Conservation (phyloP, 2,329 filamentous ascomycete genomes). For the Curvularia hawaiiensis region DNA sequence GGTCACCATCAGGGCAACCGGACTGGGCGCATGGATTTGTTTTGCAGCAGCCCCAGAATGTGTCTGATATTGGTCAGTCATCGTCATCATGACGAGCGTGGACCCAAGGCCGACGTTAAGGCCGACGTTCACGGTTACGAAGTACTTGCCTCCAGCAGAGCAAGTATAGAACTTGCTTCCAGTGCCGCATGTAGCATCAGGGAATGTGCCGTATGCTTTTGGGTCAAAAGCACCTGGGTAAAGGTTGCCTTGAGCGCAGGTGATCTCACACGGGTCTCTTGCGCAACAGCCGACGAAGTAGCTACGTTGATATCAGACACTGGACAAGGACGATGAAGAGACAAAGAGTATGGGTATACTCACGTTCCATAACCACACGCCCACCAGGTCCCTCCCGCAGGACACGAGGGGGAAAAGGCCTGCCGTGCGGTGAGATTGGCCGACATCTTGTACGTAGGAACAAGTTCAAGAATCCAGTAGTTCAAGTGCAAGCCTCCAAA, state of each 20-base stretch:
- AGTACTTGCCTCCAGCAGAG: conserved; percentile 14
- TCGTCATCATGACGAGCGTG: background rate
- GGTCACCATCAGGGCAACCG: conserved; percentile 33
- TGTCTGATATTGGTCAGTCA: conserved; percentile 8
- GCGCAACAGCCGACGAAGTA: conserved; percentile 48
- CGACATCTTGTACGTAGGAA: conserved; percentile 4
- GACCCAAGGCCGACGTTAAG: background rate
- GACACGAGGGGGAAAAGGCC: conserved; percentile 41
- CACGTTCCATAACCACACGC: conserved; percentile 37
- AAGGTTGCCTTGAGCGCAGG: conserved; percentile 40
- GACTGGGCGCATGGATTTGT: conserved; percentile 41
- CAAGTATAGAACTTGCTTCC: conserved; percentile 46
- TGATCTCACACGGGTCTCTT: conserved; percentile 41
- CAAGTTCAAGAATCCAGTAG: background rate
- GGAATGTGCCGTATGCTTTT: conserved; percentile 36
- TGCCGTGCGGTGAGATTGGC: conserved; percentile 15
- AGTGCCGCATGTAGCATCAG: conserved; percentile 37
- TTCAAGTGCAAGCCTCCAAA: background rate
- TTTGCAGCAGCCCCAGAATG: conserved; percentile 49
- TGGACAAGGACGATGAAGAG: background rate
- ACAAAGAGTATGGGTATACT: background rate
- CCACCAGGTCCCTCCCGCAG: conserved; percentile 43
- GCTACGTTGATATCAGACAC: conserved; percentile 5
- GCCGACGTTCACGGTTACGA: background rate
- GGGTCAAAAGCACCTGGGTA: conserved; percentile 42